These are phyloP conservation scores for Lunularia cruciata DNA, from an alignment of 225 moss, liverwort and hornwort species.

Conservation along the genomic window DNA sequence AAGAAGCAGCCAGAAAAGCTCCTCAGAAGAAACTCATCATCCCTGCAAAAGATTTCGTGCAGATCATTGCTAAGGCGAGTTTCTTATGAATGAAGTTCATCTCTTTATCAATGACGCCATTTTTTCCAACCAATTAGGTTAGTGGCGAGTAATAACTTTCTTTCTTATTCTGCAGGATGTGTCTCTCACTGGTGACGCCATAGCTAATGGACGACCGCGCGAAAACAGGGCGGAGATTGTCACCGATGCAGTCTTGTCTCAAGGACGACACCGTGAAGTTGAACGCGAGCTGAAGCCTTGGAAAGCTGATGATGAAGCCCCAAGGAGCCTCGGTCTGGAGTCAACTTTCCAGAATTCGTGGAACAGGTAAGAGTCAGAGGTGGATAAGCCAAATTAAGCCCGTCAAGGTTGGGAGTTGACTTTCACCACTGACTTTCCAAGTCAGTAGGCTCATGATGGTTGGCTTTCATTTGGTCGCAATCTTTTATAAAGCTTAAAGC, in stretches of 20 bases:
- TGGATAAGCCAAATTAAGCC: neutral
- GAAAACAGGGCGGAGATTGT: slow-evolving; percentile 69
- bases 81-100: neutral
- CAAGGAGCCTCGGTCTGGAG: slow-evolving; percentile 56
- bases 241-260: slow-evolving; percentile 65
- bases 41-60: slow-evolving; percentile 76
- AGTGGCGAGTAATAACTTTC: neutral
- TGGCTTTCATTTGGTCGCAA: no score
- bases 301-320: slow-evolving; percentile 77
- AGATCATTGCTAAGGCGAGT: slow-evolving; percentile 82
- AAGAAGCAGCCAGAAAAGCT: slow-evolving; percentile 64
- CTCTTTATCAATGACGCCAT: no score
- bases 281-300: slow-evolving; percentile 86
- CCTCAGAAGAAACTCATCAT: slow-evolving; percentile 59
- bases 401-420: no score
- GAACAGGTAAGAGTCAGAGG: slow-evolving; percentile 55
- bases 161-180: slow-evolving; percentile 56
- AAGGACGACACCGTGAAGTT: slow-evolving; percentile 68
- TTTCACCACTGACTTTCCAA: no score
- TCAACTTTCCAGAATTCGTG: slow-evolving; percentile 48
- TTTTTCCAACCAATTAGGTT: no score
- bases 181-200: slow-evolving; percentile 53
- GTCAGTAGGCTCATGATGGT: no score
- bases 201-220: slow-evolving; percentile 55
- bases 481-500: no score